Evolutionary conservation across 164 flowering plant genomes (phyloP).

Genomic region (Nymphaea colorata): DNA sequence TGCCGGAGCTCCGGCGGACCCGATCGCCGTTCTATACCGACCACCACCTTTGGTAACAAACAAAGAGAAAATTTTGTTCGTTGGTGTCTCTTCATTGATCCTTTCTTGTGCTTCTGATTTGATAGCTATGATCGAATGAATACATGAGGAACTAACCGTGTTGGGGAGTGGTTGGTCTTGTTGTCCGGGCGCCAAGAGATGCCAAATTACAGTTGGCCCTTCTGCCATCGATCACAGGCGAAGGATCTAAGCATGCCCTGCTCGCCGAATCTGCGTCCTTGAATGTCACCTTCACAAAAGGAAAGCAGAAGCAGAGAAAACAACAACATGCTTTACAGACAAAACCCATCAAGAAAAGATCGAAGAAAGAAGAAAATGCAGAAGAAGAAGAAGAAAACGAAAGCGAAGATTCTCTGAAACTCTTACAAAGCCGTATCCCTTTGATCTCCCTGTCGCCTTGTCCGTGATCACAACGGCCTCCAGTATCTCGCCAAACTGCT

Average conservation of each 20-base stretch:
- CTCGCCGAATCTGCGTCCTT: conserved; percentile 51
- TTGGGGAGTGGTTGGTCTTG: conserved; percentile 34
- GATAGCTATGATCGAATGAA: neutral
- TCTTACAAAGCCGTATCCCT: conserved; percentile 65
- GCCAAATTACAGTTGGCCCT: conserved; percentile 69
- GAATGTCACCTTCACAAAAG: conserved; percentile 34
- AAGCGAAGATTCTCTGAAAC: neutral
- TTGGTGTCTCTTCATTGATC: neutral
- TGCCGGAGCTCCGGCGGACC: conserved; percentile 1
- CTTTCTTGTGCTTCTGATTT: neutral
- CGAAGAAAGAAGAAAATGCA: neutral
- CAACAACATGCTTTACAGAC: neutral
- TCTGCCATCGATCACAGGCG: conserved; percentile 62
- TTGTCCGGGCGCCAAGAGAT: conserved; percentile 57
- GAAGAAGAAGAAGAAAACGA: neutral
- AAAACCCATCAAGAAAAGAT: neutral
- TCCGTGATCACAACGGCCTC: conserved; percentile 64
- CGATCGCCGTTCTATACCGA: neutral
- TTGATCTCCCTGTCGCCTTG: conserved; percentile 54
- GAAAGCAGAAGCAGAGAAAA: too few relatives aligned
- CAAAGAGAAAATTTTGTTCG: neutral
- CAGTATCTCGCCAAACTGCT: conserved; percentile 60
- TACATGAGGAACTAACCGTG: conserved; percentile 17
- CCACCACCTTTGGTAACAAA: neutral
- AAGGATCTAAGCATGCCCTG: conserved; percentile 54